Evolutionary conservation across 192 early-diverging fungal genomes (phyloP), one percentile per base, ranked within the genome.

Genomic region (Rhizoclosmatium globosum): DNA sequence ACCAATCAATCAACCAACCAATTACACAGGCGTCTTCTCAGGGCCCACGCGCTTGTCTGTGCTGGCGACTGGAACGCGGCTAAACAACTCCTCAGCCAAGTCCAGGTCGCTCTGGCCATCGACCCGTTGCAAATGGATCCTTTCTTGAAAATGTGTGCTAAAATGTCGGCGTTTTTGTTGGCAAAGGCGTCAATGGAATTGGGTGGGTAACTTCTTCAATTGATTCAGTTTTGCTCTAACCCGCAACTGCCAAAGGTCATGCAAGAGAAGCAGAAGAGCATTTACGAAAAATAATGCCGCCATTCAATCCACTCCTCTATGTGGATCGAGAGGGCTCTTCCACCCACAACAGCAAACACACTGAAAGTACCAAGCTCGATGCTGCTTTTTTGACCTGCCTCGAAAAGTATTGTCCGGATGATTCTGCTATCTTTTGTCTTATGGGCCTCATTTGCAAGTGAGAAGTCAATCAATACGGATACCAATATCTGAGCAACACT

Each of bases 391-490:
- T 19, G 15, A 19, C 17, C 31, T 39, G 64, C 41, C 31, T 65
- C 17, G 64, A 65, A 65, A 65, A 65, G 56, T 74, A 74, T 38
- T 44, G 19, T 47, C 76, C 76, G n/a, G 76, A 68, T 41, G 66
- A 77, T 39, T 15, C 58, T 23, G 47, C 78, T 3, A 60, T 79
- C 3, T 23, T 64, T 74, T 79, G 62, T 79, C 62, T 79, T 6
- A 74, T 79, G 69, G 78, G 78, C 1, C 19, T 50, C 2, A 64
- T 79, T 42, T 74, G 48, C 78, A 79, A 74, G 78, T 79, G 11
- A 7, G 68, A 70, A 66, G 44, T 69, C 21, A 31, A 31, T 48
- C 39, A 11, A 39, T 7, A 57, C 44, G 43, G 62, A 17, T 62
- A 4, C 39, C 39, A 68, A 68, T 42, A 43, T 21, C 3, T 77